Evolutionary conservation across 177 flowering plant species (phyloP).

Genomic region (Vitis hybrid): DNA sequence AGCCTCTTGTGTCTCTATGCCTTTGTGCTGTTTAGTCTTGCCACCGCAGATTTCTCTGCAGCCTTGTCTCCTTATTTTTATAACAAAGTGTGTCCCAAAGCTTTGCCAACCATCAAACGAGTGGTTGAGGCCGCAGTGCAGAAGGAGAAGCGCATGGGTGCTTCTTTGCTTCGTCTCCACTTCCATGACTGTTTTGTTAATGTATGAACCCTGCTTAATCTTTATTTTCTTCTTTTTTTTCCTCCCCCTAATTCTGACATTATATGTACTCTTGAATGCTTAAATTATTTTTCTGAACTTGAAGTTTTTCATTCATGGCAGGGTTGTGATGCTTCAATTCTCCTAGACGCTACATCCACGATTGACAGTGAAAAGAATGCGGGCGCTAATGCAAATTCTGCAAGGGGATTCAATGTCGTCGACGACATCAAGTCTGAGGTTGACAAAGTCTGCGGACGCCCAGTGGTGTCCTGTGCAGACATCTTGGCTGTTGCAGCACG

Average conservation of each 20-base stretch:
- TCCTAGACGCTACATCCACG: constrained; percentile 16
- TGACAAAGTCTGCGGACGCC: constrained; percentile 21
- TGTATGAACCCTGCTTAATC: constrained; percentile 15
- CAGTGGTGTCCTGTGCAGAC: constrained; percentile 39
- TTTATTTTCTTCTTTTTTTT: background rate
- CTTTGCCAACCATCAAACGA: constrained; percentile 35
- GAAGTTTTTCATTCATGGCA: background rate
- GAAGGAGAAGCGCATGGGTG: constrained; percentile 43
- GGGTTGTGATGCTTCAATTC: constrained; percentile 40
- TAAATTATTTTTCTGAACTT: background rate
- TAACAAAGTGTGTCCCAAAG: constrained; percentile 41
- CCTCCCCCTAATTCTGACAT: too few species aligned
- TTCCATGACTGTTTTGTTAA: constrained; percentile 71
- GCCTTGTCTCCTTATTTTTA: constrained; percentile 33
- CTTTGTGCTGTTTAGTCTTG: constrained; percentile 10
- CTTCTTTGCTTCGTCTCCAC: constrained; percentile 45
- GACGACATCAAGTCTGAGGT: constrained; percentile 27
- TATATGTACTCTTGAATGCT: background rate
- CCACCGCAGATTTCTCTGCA: constrained; percentile 12
- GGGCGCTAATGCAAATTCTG: constrained; percentile 24
- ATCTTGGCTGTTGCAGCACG: constrained; percentile 42
- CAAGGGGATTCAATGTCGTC: constrained; percentile 25
- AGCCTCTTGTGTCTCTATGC: background rate
- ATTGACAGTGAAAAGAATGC: constrained; percentile 35
- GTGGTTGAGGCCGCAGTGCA: constrained; percentile 32